Conservation (phyloP, 345 rosid species). For the Eucalyptus globulus region DNA sequence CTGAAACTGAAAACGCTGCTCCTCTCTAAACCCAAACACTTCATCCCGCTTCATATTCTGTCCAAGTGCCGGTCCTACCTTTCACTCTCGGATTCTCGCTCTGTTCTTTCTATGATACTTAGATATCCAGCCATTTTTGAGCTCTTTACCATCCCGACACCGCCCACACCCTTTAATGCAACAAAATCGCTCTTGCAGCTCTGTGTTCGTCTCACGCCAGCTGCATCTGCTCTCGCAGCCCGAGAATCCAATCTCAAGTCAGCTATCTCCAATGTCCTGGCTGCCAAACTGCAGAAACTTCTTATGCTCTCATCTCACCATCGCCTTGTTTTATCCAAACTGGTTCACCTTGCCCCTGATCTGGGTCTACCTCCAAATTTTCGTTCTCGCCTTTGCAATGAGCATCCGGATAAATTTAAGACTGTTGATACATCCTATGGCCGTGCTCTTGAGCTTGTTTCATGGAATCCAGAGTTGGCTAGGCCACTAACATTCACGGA, state of each 20-base stretch:
- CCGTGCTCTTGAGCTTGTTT: slow-evolving; percentile 76
- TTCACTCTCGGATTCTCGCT: slow-evolving; percentile 31
- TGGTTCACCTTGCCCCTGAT: slow-evolving; percentile 82
- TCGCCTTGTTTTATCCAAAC: slow-evolving; percentile 62
- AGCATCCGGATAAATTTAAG: slow-evolving; percentile 61
- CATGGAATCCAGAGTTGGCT: slow-evolving; percentile 61
- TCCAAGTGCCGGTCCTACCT: slow-evolving; percentile 70
- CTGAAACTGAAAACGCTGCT: slow-evolving; percentile 73
- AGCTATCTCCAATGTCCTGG: slow-evolving; percentile 43
- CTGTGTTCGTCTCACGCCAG: slow-evolving; percentile 69
- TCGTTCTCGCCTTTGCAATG: slow-evolving; percentile 78
- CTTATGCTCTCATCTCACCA: slow-evolving; percentile 76
- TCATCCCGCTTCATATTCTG: slow-evolving; percentile 57
- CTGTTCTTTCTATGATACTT: slow-evolving; percentile 57
- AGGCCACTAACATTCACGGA: slow-evolving; percentile 22
- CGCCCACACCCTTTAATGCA: slow-evolving; percentile 66
- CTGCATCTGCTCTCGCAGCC: slow-evolving; percentile 51
- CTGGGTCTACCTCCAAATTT: slow-evolving; percentile 88
- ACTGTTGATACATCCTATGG: slow-evolving; percentile 73
- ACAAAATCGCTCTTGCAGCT: slow-evolving; percentile 48
- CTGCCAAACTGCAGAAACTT: slow-evolving; percentile 72
- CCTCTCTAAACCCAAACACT: slow-evolving; percentile 80
- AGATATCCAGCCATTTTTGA: slow-evolving; percentile 79
- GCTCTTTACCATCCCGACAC: slow-evolving; percentile 51
- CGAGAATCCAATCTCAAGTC: slow-evolving; percentile 42